Base-by-base conservation (phyloP, 768 basidiomycete species). In the Gloeophyllum trabeum region DNA sequence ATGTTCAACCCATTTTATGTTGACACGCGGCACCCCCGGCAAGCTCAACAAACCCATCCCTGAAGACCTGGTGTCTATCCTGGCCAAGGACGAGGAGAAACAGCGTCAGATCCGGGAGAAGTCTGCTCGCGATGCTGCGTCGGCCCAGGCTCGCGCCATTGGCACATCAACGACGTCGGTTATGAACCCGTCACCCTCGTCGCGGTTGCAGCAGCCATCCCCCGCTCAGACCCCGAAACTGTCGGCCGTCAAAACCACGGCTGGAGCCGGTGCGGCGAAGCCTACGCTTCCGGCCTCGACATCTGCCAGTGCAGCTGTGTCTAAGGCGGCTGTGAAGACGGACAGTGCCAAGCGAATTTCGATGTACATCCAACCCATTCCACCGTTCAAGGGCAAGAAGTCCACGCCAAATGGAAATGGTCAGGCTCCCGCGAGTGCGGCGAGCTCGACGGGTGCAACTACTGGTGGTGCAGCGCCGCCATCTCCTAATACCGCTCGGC, bases 31-130 rank as follows among this genome's bases (percentile, higher is more conserved):
- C 20, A 7, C 36, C 20, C 7, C 20, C 36, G 10, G 44, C 6
- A 50, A 93, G 89, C 75, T 94, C 39, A 94, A 93, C 58, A 85
- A 91, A 57, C 90, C 89, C 14, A 92, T 98, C 48, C 93, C 94
- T 12, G 87, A 90, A 22, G 94, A 98, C 55, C 74, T 98, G 40
- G 83, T 97, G 14, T 74, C 85, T 3, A 92, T 97, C 54, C 65
- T 97, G 19, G 83, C 94, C 32, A 97, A 96, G 63, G 89, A 94
- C 54, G 88, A 89, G 59, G 83, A 84, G 41, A 94, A 88, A 64
- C 89, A 93, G 54, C 76, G 76, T 46, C 71, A 66, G 39, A 93
- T 96, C 58, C 71, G 71, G 45, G 87, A 87, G 60, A 92, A 84
- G 59, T 75, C 85, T 14, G 63, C 59, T 35, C 65, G 70, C 39